phyloP scores from a whole-genome alignment of 768 basidiomycete genomes.

The Grammothele lineata region DNA sequence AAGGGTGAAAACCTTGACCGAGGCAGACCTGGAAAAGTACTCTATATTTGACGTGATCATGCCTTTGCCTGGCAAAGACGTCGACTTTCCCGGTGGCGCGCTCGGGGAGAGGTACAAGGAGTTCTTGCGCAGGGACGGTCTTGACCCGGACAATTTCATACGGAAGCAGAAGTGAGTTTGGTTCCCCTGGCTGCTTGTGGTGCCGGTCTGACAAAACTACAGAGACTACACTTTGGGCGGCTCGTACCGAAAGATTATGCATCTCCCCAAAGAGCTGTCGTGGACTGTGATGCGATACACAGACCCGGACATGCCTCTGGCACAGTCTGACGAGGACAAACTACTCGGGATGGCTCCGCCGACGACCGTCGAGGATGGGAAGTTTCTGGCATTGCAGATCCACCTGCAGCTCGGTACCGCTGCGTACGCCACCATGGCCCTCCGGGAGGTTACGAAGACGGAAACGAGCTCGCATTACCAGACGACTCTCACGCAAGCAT shows the following conservation, averaged over 20 bases:
- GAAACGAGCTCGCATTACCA: conserved; percentile 94
- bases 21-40: conserved; percentile 74
- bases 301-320: conserved; percentile 87
- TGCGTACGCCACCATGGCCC: conserved; percentile 97
- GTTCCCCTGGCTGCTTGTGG: background rate
- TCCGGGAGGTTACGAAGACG: conserved; percentile 91
- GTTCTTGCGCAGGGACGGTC: conserved; percentile 78
- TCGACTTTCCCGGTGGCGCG: conserved; percentile 83
- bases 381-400: conserved; percentile 86
- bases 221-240: conserved; percentile 93
- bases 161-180: conserved; percentile 79
- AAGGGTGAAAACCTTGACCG: conserved; percentile 72
- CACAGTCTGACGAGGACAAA: conserved; percentile 93
- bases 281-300: conserved; percentile 88
- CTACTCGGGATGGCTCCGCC: conserved; percentile 79
- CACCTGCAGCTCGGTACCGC: conserved; percentile 82
- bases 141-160: conserved; percentile 86
- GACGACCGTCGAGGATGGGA: conserved; percentile 61
- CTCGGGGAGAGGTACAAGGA: conserved; percentile 85
- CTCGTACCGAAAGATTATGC: conserved; percentile 89
- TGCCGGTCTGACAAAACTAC: background rate
- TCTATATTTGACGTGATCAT: conserved; percentile 94
- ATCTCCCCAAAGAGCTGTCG: conserved; percentile 74
- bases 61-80: conserved; percentile 95
- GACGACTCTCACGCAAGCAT: conserved; percentile 66